Conservation (phyloP, 495 filamentous ascomycete species). For the Rhizodiscina lignyota region DNA sequence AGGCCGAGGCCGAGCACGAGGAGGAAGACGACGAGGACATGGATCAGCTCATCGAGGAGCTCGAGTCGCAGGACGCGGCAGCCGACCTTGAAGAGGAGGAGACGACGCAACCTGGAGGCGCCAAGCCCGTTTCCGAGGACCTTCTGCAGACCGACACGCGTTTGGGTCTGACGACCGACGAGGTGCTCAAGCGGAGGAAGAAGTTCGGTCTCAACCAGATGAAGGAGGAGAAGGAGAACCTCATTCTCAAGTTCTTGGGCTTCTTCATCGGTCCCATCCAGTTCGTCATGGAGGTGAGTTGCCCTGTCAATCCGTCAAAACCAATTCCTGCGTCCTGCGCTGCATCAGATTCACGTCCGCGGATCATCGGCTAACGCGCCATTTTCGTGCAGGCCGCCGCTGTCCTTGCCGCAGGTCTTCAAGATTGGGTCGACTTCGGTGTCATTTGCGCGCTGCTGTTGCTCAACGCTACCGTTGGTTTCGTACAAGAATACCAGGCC, state of each 20-base stretch:
- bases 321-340: background rate
- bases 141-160: constrained; percentile 55
- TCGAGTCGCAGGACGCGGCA: constrained; percentile 60
- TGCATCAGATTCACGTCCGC: too few relatives aligned
- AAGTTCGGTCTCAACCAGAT: constrained; percentile 78
- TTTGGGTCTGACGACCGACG: constrained; percentile 50
- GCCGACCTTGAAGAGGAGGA: constrained; percentile 37
- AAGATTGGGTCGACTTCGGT: constrained; percentile 72
- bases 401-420: constrained; percentile 59
- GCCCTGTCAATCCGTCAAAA: background rate
- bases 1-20: constrained; percentile 34
- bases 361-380: background rate
- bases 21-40: constrained; percentile 60
- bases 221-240: constrained; percentile 75
- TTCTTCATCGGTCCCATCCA: constrained; percentile 87
- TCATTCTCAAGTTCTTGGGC: constrained; percentile 65
- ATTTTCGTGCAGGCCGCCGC: constrained; percentile 45
- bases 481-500: constrained; percentile 77
- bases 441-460: constrained; percentile 57
- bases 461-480: constrained; percentile 75
- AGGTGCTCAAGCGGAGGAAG: constrained; percentile 51
- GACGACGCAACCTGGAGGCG: constrained; percentile 29
- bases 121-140: constrained; percentile 42
- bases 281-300: constrained; percentile 78
- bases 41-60: constrained; percentile 65